Percentiles rank a stretch among this genome's conserved stretches.
Evolutionary conservation across 306 rosid species (phyloP).

Genomic region (Rosa persica): DNA sequence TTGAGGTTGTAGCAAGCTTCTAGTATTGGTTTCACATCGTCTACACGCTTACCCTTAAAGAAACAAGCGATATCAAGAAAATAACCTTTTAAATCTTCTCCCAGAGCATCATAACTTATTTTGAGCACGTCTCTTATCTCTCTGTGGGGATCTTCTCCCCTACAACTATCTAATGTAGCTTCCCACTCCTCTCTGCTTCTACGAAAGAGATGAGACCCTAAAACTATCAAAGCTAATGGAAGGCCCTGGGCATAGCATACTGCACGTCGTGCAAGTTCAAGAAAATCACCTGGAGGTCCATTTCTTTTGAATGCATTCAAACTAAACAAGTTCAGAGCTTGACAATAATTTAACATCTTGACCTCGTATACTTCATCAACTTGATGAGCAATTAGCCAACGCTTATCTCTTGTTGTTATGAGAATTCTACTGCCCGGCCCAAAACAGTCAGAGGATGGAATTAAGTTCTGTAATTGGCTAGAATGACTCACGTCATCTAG

Average conservation of each 20-base stretch:
- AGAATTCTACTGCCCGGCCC: no score
- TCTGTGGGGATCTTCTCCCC: constrained; percentile 26
- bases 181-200: constrained; percentile 32
- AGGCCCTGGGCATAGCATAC: neutral
- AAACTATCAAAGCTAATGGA: constrained; percentile 41
- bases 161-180: constrained; percentile 28
- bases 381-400: no score
- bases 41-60: constrained; percentile 13
- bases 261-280: neutral
- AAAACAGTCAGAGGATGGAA: no score
- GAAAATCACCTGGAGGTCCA: neutral
- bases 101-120: constrained; percentile 38
- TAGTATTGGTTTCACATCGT: constrained; percentile 31
- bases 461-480: no score
- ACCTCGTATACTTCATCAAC: no score
- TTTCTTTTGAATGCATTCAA: neutral
- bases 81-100: constrained; percentile 14
- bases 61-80: constrained; percentile 48
- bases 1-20: constrained; percentile 29
- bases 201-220: constrained; percentile 34
- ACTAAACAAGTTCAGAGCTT: neutral
- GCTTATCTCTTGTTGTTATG: no score
- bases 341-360: no score
- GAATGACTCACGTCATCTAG: no score
- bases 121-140: constrained; percentile 33